Evolutionary conservation across 306 rosid genomes (phyloP), one percentile per base, ranked within the genome.

Genomic region (Elaeagnus macrophylla): DNA sequence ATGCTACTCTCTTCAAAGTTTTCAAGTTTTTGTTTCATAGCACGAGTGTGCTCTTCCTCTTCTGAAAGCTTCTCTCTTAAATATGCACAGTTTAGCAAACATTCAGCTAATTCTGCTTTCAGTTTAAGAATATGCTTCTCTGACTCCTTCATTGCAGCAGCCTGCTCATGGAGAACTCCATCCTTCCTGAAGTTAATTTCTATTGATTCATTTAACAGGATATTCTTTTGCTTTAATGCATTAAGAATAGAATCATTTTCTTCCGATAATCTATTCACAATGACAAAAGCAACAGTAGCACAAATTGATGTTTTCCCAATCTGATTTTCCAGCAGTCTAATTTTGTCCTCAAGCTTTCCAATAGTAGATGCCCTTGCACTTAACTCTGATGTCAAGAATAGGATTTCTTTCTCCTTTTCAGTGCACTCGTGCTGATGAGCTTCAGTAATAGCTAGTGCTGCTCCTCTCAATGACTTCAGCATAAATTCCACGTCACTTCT

Each of bases 401-500:
- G 61, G 43, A 84, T 60, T 74, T 83, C 85, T 64, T 65, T 81
- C 70, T 83, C 86, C 63, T 68, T 80, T 64, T 77, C 89, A 39
- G 60, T 44, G 63, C 57, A 72, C 54, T 90, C 97, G 59, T 66
- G 81, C 75, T 87, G 95, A 68, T 84, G 91, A 44, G 93, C 81
- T 87, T 91, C 95, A 11, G 95, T 78, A 56, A 91, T 82, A 51
- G 69, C 87, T 48, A 84, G 54, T 16, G 93, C 60, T 25, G 99
- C 99, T 71, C 93, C 85, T 80, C 89, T 75, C 66, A 91, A 73
- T 67, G 95, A 86, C 76, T 87, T 80, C 57, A 91, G 75, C 99
- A 86, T 91, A 71, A 64, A 70, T 69, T 87, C 99, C 72, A 91
- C 68, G 44, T 84, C 93, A 59, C 81, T 76, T 65, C 78, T 79